Conservation (phyloP, 2,329 filamentous ascomycete species). For the Tolypocladium tropicale region DNA sequence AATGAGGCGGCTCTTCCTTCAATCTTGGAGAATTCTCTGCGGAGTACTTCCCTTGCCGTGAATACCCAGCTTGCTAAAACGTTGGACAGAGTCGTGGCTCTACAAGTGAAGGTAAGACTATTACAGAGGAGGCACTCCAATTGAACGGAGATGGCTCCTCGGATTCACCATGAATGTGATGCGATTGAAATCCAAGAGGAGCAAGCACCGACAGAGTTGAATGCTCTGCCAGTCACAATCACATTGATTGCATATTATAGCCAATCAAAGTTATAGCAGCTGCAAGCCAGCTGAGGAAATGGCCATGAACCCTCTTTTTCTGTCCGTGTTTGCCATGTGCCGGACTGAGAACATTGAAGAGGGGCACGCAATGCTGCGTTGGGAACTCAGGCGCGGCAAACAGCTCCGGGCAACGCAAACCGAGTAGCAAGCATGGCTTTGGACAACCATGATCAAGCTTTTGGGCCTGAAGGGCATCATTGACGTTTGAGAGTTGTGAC, state of each 20-base stretch:
- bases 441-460: too few species aligned
- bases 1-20: background rate
- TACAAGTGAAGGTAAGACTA: background rate
- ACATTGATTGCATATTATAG: too few species aligned
- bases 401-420: background rate
- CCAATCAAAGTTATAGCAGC: background rate
- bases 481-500: background rate
- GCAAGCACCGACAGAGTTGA: background rate
- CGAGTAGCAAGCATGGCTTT: background rate
- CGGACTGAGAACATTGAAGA: background rate
- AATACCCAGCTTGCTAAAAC: too few species aligned
- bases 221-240: background rate
- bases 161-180: background rate
- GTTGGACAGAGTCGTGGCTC: background rate
- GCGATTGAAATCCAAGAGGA: background rate
- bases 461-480: background rate
- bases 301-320: background rate
- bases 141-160: background rate
- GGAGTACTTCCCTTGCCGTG: too few species aligned
- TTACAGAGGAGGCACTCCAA: background rate
- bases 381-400: background rate
- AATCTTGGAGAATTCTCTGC: too few species aligned
- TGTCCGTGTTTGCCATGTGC: background rate
- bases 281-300: background rate
- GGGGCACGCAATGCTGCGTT: background rate